phyloP scores from a whole-genome alignment of 208 protist species.

The Trypanosoma grayi region DNA sequence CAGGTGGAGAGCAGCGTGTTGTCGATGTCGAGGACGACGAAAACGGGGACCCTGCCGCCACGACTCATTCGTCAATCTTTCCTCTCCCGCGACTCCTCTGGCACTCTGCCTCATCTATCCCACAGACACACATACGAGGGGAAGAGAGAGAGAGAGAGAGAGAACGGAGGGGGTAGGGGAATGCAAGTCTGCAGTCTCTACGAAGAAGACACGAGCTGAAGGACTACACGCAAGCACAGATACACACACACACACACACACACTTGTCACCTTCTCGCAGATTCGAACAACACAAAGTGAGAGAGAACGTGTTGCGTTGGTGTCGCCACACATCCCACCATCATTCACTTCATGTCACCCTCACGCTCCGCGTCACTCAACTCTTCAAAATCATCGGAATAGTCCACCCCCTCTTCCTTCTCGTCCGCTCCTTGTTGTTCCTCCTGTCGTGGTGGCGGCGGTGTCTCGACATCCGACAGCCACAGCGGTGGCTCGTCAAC shows the following conservation, averaged over 20 bases:
- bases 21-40: constrained; percentile 60
- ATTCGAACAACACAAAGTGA: too few relatives aligned
- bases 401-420: constrained; percentile 20
- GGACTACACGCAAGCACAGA: neutral
- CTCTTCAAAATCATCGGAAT: constrained; percentile 62
- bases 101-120: too few relatives aligned
- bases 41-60: constrained; percentile 24
- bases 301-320: too few relatives aligned
- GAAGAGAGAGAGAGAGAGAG: too few relatives aligned
- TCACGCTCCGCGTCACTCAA: constrained; percentile 11
- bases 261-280: too few relatives aligned
- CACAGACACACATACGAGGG: too few relatives aligned
- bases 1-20: constrained; percentile 36
- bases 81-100: too few relatives aligned
- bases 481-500: constrained; percentile 17
- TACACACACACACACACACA: constrained; percentile 9
- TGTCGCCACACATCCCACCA: too few relatives aligned
- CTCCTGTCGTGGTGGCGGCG: neutral
- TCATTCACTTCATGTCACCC: neutral
- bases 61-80: neutral
- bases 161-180: constrained; percentile 1
- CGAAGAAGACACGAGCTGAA: neutral
- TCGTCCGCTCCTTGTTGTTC: neutral
- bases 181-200: neutral
- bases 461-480: constrained; percentile 18